These are phyloP conservation scores for Salix exigua DNA, from an alignment of 345 rosid species.

Conservation along the genomic window DNA sequence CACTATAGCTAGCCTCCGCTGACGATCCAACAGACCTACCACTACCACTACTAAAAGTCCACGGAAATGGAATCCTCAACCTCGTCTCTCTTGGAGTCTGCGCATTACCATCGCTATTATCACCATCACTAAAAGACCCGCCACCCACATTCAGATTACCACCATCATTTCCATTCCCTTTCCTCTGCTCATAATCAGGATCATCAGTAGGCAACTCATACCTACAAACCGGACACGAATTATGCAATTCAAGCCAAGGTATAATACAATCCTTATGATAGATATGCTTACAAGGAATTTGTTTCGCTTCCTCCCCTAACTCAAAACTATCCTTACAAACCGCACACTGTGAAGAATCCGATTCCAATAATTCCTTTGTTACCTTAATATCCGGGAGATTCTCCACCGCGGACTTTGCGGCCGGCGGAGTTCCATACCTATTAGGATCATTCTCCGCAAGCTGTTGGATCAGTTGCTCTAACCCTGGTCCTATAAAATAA, in stretches of 20 bases:
- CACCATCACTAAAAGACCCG: not conserved
- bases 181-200: constrained; percentile 9
- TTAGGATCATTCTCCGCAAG: constrained; percentile 61
- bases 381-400: constrained; percentile 43
- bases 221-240: constrained; percentile 24
- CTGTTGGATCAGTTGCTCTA: constrained; percentile 59
- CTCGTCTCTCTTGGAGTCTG: not conserved
- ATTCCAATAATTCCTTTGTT: constrained; percentile 3
- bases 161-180: not conserved
- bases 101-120: not conserved
- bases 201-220: constrained; percentile 20
- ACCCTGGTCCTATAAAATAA: constrained; percentile 57
- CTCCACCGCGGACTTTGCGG: constrained; percentile 41
- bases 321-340: constrained; percentile 56
- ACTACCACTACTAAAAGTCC: not conserved
- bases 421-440: constrained; percentile 68
- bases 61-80: not conserved
- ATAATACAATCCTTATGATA: constrained; percentile 70
- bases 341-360: constrained; percentile 43
- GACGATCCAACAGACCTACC: not conserved
- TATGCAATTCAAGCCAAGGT: constrained; percentile 53
- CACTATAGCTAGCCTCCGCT: not conserved
- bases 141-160: not conserved
- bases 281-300: constrained; percentile 62
- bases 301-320: constrained; percentile 50